A percentile compares a stretch with the other conserved stretches of the same genome.
Conservation (phyloP, 1,284 basidiomycete genomes). For the Takashimella koratensis region DNA sequence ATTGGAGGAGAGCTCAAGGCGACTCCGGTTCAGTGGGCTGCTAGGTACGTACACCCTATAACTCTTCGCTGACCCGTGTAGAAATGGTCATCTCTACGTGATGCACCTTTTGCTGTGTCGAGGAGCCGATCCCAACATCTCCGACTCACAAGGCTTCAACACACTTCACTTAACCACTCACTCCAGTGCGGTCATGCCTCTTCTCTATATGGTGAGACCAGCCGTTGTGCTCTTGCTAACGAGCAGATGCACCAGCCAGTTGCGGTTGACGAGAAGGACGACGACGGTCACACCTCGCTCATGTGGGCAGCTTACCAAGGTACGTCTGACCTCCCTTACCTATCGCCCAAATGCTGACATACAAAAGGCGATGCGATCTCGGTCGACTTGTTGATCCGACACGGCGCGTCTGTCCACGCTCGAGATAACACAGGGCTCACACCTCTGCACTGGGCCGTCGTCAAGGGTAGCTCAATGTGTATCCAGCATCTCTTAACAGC, state of each 20-base stretch:
- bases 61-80: constrained; percentile 16
- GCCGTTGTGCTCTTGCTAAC: constrained; percentile 1
- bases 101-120: constrained; percentile 84
- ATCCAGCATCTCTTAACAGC: constrained; percentile 80
- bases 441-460: constrained; percentile 98
- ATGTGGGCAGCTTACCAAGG: constrained; percentile 99
- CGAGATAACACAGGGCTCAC: constrained; percentile 80
- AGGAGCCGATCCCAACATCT: constrained; percentile 85
- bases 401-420: constrained; percentile 73
- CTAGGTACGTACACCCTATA: constrained; percentile 56
- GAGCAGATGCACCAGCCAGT: constrained; percentile 74
- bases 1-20: constrained; percentile 92
- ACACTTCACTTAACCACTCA: constrained; percentile 92
- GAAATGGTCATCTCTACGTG: constrained; percentile 91
- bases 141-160: constrained; percentile 95
- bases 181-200: constrained; percentile 86
- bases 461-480: constrained; percentile 80
- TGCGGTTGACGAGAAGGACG: constrained; percentile 79
- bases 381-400: constrained; percentile 82
- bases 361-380: constrained; percentile 70
- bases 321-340: constrained; percentile 9
- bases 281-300: constrained; percentile 88
- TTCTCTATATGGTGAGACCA: constrained; percentile 67
- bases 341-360: constrained; percentile 2
- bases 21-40: constrained; percentile 97